Conservation (phyloP, 164 flowering plant species). For the Kingdonia uniflora region DNA sequence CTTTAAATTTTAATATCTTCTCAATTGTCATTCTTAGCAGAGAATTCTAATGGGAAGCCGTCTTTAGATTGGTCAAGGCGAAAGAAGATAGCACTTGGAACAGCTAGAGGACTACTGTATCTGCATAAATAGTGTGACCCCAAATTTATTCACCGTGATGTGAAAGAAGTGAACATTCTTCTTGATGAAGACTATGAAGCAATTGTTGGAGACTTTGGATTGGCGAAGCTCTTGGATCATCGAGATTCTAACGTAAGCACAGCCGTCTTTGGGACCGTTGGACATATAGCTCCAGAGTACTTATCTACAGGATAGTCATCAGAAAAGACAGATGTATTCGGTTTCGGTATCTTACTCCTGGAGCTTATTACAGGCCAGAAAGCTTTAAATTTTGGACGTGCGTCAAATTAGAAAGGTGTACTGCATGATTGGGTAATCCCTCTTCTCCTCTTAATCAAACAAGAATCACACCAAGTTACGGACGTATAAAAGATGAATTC, state of each 20-base stretch:
- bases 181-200: conserved; percentile 83
- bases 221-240: conserved; percentile 86
- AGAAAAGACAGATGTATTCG: conserved; percentile 83
- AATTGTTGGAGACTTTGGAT: conserved; percentile 84
- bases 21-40: conserved; percentile 19
- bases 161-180: conserved; percentile 82
- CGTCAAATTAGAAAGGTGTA: conserved; percentile 46
- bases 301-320: conserved; percentile 82
- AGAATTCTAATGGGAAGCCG: conserved; percentile 45
- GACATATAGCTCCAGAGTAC: conserved; percentile 89
- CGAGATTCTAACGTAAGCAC: conserved; percentile 82
- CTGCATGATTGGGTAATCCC: conserved; percentile 45
- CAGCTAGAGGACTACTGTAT: conserved; percentile 75
- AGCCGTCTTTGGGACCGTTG: conserved; percentile 87
- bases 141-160: conserved; percentile 81
- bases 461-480: too few species aligned
- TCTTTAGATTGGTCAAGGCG: conserved; percentile 71
- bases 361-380: conserved; percentile 79
- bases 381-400: conserved; percentile 71
- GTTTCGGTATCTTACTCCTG: conserved; percentile 74
- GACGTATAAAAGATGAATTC: too few species aligned
- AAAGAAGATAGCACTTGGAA: conserved; percentile 66
- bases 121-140: conserved; percentile 87
- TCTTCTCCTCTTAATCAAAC: background rate
- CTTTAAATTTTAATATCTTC: too few species aligned